phyloP scores from a whole-genome alignment of 768 basidiomycete genomes.

The Gyrodon lividus region DNA sequence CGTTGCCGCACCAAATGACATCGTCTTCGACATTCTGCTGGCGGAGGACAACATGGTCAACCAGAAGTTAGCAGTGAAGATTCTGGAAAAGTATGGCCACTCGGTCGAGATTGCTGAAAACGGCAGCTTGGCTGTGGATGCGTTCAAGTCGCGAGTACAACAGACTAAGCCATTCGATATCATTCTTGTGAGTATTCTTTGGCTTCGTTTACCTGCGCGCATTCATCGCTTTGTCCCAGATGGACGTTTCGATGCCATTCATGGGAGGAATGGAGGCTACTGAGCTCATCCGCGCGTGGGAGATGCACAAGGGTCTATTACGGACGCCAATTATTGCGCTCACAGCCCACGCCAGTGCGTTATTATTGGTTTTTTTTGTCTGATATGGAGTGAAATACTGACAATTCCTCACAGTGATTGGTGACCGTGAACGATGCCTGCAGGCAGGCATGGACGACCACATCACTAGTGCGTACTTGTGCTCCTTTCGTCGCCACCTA shows the following conservation, averaged over 20 bases:
- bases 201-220: background rate
- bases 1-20: slow-evolving; percentile 80
- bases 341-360: slow-evolving; percentile 94
- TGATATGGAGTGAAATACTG: slow-evolving; percentile 2
- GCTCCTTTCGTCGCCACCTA: background rate
- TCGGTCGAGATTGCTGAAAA: slow-evolving; percentile 97
- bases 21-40: slow-evolving; percentile 87
- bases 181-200: slow-evolving; percentile 65
- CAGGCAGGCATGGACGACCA: slow-evolving; percentile 84
- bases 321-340: slow-evolving; percentile 93
- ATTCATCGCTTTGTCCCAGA: slow-evolving; percentile 45
- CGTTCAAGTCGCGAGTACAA: slow-evolving; percentile 75
- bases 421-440: slow-evolving; percentile 73
- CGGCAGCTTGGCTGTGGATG: slow-evolving; percentile 89
- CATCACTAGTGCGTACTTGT: slow-evolving; percentile 63
- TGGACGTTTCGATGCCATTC: slow-evolving; percentile 98
- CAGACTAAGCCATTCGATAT: slow-evolving; percentile 83
- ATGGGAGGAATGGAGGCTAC: slow-evolving; percentile 99
- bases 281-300: slow-evolving; percentile 83
- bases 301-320: slow-evolving; percentile 65
- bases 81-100: slow-evolving; percentile 95
- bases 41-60: slow-evolving; percentile 97
- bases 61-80: slow-evolving; percentile 94
- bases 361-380: background rate
- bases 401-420: slow-evolving; percentile 64